Conservation (phyloP, 257 asterid genomes). For the Solanum chmielewskii region DNA sequence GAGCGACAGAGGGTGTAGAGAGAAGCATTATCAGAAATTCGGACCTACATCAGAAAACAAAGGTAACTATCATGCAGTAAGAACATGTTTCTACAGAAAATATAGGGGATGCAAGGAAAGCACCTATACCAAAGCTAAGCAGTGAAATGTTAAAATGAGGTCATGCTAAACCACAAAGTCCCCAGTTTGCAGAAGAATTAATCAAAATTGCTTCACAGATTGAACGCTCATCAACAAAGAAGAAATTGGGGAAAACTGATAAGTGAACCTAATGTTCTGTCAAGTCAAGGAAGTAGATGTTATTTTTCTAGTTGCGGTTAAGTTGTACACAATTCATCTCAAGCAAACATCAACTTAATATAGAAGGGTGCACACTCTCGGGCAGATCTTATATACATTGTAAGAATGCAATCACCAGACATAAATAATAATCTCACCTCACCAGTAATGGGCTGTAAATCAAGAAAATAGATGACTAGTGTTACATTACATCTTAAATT, state of each 20-base stretch:
- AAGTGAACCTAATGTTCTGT: neutral
- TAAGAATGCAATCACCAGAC: neutral
- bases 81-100: neutral
- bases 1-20: constrained; percentile 73
- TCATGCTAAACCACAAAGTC: neutral
- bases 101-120: neutral
- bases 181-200: neutral
- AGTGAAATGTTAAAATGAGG: neutral
- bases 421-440: neutral
- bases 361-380: neutral
- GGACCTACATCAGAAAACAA: constrained; percentile 42
- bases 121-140: neutral
- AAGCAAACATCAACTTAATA: neutral
- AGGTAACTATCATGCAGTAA: neutral
- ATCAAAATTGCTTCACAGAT: neutral
- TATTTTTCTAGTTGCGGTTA: neutral
- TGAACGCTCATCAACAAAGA: neutral
- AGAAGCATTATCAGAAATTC: constrained; percentile 48
- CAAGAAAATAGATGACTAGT: neutral
- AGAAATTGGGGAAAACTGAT: neutral
- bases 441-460: neutral
- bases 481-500: neutral
- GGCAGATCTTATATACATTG: neutral
- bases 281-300: neutral
- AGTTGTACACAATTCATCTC: neutral